These are phyloP conservation scores for Cytospora leucostoma DNA, from an alignment of 2,329 filamentous ascomycete genomes.

Conservation along the genomic window DNA sequence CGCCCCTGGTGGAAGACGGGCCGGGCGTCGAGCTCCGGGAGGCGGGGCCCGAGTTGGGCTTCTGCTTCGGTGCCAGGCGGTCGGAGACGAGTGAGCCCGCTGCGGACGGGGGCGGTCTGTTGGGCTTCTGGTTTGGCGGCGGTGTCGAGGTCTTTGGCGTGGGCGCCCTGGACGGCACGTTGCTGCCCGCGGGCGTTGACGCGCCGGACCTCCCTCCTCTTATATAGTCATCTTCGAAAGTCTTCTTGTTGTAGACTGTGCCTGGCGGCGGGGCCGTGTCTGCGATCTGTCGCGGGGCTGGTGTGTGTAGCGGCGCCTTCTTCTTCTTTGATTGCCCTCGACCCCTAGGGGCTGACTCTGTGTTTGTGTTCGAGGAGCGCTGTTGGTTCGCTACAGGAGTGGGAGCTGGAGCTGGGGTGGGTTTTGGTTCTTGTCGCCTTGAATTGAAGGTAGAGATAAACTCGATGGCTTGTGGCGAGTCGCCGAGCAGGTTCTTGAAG, in stretches of 20 bases:
- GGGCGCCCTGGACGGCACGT: slow-evolving; percentile 44
- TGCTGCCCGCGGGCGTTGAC: slow-evolving; percentile 42
- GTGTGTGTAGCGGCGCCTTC: slow-evolving; percentile 62
- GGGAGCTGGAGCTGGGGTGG: slow-evolving; percentile 31
- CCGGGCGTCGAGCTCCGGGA: slow-evolving; percentile 55
- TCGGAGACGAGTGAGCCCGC: slow-evolving; percentile 83
- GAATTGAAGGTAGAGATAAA: slow-evolving; percentile 83
- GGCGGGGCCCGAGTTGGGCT: slow-evolving; percentile 54
- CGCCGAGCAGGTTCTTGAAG: slow-evolving; percentile 84
- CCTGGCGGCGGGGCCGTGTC: slow-evolving; percentile 66
- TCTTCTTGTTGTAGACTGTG: slow-evolving; percentile 72
- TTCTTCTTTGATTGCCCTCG: slow-evolving; percentile 55
- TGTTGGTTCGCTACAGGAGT: slow-evolving; percentile 29
- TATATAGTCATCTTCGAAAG: slow-evolving; percentile 73
- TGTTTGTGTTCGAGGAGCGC: slow-evolving; percentile 31
- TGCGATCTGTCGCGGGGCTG: slow-evolving; percentile 62
- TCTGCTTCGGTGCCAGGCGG: slow-evolving; percentile 53
- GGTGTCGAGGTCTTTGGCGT: slow-evolving; percentile 55
- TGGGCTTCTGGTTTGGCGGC: slow-evolving; percentile 38
- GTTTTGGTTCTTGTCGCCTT: slow-evolving; percentile 50
- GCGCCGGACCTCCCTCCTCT: slow-evolving; percentile 46
- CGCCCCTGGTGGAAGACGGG: slow-evolving; percentile 52
- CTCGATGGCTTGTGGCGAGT: slow-evolving; percentile 74
- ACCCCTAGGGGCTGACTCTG: slow-evolving; percentile 51
- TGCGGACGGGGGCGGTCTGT: slow-evolving; percentile 65